Percentiles rank a stretch among this genome's conserved stretches.
Evolutionary conservation across 176 grass and related monocot species (phyloP).

Genomic region (Rhynchospora pubera): DNA sequence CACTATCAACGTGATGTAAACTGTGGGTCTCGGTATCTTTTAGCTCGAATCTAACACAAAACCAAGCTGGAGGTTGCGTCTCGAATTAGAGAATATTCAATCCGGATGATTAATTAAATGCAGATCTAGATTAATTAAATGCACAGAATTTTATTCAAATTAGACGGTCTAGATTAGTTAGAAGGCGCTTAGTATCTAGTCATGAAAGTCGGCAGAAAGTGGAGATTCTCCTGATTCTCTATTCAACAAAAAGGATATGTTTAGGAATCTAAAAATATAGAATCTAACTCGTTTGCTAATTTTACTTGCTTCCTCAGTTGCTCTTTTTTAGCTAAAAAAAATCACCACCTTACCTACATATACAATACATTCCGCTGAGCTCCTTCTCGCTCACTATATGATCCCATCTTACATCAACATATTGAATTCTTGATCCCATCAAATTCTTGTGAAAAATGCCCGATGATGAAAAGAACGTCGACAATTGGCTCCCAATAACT

Average conservation of each 20-base stretch:
- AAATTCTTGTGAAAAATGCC: background rate
- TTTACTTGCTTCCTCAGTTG: background rate
- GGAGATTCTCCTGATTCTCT: background rate
- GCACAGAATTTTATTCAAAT: background rate
- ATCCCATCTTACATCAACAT: background rate
- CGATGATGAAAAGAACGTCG: background rate
- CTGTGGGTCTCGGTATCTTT: no score
- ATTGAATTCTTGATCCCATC: constrained; percentile 3
- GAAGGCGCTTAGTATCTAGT: background rate
- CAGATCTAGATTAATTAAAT: no score
- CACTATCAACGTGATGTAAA: no score
- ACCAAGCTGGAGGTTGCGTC: no score
- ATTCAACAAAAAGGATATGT: background rate
- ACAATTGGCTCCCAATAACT: constrained; percentile 22
- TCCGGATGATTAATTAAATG: background rate
- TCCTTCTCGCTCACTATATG: constrained; percentile 1
- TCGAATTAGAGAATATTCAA: background rate
- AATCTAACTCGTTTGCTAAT: constrained; percentile 6
- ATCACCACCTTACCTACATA: background rate
- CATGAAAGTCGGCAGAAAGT: no score
- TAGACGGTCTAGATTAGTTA: background rate
- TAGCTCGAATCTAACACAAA: no score
- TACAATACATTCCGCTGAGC: constrained; percentile 3
- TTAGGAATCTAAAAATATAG: background rate
- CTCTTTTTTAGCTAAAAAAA: background rate